Percentiles rank a stretch among this genome's conserved stretches.
Evolutionary conservation across 1,284 basidiomycete species (phyloP).

Genomic region (Sporisorium iseilematis-ciliati): DNA sequence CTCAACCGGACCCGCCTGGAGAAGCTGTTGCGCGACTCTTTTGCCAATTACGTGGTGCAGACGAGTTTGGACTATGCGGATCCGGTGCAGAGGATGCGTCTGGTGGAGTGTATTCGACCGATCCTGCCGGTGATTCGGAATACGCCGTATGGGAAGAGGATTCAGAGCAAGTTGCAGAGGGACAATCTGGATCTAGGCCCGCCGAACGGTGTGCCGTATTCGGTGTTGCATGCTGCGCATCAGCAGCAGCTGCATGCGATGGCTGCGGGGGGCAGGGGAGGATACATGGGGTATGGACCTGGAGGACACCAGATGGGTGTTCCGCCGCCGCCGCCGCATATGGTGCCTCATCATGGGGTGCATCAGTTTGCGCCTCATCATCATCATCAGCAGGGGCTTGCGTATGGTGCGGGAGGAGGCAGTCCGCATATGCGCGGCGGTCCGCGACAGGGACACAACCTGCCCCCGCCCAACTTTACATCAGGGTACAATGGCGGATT

Average conservation of each 20-base stretch:
- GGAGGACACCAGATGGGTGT: slow-evolving; percentile 6
- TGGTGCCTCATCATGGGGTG: slow-evolving; percentile 1
- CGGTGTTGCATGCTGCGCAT: slow-evolving; percentile 56
- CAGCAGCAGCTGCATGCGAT: slow-evolving; percentile 60
- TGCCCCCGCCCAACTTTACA: slow-evolving; percentile 36
- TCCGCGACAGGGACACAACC: slow-evolving; percentile 7
- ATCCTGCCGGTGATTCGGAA: slow-evolving; percentile 69
- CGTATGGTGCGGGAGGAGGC: slow-evolving; percentile 21
- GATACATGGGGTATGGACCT: slow-evolving; percentile 30
- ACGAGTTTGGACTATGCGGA: slow-evolving; percentile 69
- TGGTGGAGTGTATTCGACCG: slow-evolving; percentile 69
- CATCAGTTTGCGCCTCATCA: slow-evolving; percentile 7
- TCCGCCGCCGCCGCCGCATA: slow-evolving; percentile 11
- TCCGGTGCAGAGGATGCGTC: slow-evolving; percentile 63
- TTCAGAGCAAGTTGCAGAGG: slow-evolving; percentile 69
- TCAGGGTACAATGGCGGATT: slow-evolving; percentile 16
- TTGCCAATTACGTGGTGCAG: slow-evolving; percentile 70
- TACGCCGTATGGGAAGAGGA: slow-evolving; percentile 69
- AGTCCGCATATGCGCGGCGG: slow-evolving; percentile 9
- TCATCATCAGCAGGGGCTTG: slow-evolving; percentile 17
- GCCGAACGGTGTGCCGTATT: slow-evolving; percentile 55
- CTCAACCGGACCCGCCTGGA: slow-evolving; percentile 93
- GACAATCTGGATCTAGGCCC: slow-evolving; percentile 61
- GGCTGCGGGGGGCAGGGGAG: slow-evolving; percentile 26
- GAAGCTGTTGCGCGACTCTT: slow-evolving; percentile 85